Evolutionary conservation across 2,329 filamentous ascomycete genomes (phyloP).

Genomic region (Monilinia polystroma): DNA sequence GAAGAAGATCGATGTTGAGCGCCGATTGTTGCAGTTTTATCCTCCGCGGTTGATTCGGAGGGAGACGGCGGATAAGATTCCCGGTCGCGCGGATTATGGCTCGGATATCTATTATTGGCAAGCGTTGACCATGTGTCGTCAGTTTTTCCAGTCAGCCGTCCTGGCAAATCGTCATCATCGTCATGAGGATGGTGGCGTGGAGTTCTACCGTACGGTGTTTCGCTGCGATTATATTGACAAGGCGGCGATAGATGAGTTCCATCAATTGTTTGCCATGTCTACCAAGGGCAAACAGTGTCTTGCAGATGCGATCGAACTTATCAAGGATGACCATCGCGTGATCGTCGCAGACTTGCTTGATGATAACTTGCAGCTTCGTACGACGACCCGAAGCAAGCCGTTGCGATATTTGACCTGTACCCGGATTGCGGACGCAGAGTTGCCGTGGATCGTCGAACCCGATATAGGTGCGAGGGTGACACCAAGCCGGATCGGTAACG

Average conservation of each 20-base stretch:
- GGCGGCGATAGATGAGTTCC: slow-evolving; percentile 14
- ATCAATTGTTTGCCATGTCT: slow-evolving; percentile 19
- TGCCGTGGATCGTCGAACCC: slow-evolving; percentile 51
- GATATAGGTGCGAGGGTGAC: background rate
- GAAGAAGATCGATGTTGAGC: slow-evolving; percentile 33
- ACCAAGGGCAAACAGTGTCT: slow-evolving; percentile 23
- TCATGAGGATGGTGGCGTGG: slow-evolving; percentile 34
- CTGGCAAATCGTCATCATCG: slow-evolving; percentile 28
- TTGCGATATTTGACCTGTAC: slow-evolving; percentile 22
- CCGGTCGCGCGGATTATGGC: slow-evolving; percentile 34
- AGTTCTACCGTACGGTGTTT: slow-evolving; percentile 33
- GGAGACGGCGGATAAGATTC: slow-evolving; percentile 23
- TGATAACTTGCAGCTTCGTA: slow-evolving; percentile 10
- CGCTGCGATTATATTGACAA: slow-evolving; percentile 28
- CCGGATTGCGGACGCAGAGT: slow-evolving; percentile 56
- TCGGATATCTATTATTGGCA: slow-evolving; percentile 39
- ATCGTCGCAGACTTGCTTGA: slow-evolving; percentile 17
- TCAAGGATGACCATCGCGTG: slow-evolving; percentile 19
- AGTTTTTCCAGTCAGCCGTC: slow-evolving; percentile 30
- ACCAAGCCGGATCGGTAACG: background rate
- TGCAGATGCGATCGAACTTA: slow-evolving; percentile 9
- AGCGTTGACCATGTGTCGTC: slow-evolving; percentile 31
- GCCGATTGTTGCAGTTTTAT: slow-evolving; percentile 29
- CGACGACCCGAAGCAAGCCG: background rate
- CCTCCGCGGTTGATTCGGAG: slow-evolving; percentile 32